Evolutionary conservation across 2,329 filamentous ascomycete species (phyloP), one percentile per base, ranked within the genome.

Genomic region (Penicillium sp.): DNA sequence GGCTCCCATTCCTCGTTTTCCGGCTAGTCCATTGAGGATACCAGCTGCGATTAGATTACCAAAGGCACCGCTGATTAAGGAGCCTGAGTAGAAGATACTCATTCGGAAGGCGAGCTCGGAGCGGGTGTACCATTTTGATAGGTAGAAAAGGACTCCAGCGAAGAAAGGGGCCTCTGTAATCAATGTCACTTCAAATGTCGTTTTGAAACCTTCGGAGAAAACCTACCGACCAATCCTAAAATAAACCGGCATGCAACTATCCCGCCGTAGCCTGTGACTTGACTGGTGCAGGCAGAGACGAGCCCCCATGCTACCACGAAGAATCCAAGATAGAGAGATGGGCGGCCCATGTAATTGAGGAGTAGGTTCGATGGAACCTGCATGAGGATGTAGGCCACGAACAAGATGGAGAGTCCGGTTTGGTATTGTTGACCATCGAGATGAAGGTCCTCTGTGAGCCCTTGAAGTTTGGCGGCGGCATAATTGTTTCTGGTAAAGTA

Each of bases 11-110:
- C 78, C 77, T 26, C 71, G 63, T 3, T 64, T 69, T 13, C 74
- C 75, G 43, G 78, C 72, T 16, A 80, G 66, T 1, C 68, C 67
- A 1, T 64, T 63, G 5, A 71, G 73, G 2, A 64, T 58, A 3
- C 60, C 62, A 1, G 62, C 62, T 8, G 60, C 62, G 10, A 64
- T 77, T 66, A 80, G 68, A 13, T 78, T 78, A 2, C 72, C 72
- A 39, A 80, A 78, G 0, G 70, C 70, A 25, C 70, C 72, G 3
- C 75, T 71, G 11, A 77, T 63, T 16, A 74, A 57, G 44, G 72
- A 76, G 8, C 75, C 76, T 1, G 71, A 74, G 57, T 80, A 81
- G 44, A 81, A 75, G 57, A 77, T 73, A 1, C 78, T 75, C 48
- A 80, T 78, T 7, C 80, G 70, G n/a, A 75, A 67, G 1, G 90